phyloP scores from a whole-genome alignment of 1,139 yeast species.

The Blastobotrys buckinghamii region DNA sequence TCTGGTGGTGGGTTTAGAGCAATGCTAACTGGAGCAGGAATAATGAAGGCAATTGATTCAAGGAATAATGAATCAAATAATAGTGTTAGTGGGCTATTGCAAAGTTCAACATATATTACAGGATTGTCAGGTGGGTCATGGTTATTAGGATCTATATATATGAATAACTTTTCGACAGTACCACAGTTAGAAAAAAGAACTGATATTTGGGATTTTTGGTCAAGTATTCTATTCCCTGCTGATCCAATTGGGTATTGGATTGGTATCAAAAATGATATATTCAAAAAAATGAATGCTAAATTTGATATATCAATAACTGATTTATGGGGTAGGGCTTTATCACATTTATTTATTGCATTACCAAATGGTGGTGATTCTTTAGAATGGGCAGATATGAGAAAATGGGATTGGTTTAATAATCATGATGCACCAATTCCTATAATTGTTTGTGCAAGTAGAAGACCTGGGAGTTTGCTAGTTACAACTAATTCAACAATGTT shows the following conservation, averaged over 20 bases:
- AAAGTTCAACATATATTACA: conserved; percentile 64
- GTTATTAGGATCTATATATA: conserved; percentile 74
- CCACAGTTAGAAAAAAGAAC: conserved; percentile 36
- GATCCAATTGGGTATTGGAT: conserved; percentile 7
- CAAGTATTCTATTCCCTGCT: conserved; percentile 29
- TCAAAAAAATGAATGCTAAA: conserved; percentile 60
- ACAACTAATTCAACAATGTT: conserved; percentile 70
- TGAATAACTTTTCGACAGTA: conserved; percentile 75
- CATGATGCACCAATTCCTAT: conserved; percentile 81
- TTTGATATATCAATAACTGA: conserved; percentile 66
- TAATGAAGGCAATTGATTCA: conserved; percentile 63
- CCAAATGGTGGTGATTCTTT: conserved; percentile 53
- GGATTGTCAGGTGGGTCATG: conserved; percentile 86
- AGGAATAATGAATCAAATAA: conserved; percentile 51
- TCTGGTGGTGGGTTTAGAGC: conserved; percentile 87
- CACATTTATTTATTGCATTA: conserved; percentile 57
- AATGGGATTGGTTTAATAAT: conserved; percentile 43
- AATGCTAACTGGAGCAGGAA: conserved; percentile 76
- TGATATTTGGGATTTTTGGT: conserved; percentile 38
- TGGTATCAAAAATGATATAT: conserved; percentile 38
- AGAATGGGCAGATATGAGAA: conserved; percentile 59
- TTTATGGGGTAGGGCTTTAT: conserved; percentile 81
- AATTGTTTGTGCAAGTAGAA: conserved; percentile 66
- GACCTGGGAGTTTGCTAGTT: conserved; percentile 41
- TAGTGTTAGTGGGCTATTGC: conserved; percentile 57